Conservation (phyloP, 2,329 filamentous ascomycete genomes). For the Lachnellula cervina region DNA sequence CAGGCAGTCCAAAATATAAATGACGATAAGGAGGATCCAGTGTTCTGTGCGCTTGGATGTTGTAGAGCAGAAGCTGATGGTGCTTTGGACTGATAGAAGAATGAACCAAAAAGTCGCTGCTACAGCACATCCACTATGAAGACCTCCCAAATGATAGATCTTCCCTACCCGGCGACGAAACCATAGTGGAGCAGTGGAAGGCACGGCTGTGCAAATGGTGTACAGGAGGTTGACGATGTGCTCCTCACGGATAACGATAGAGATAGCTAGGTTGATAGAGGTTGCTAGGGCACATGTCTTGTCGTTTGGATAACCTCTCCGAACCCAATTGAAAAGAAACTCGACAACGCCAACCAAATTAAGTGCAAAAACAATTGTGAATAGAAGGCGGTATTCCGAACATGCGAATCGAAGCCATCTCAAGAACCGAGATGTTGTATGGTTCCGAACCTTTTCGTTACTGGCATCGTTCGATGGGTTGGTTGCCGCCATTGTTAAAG, state of each 20-base stretch:
- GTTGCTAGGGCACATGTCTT: background rate
- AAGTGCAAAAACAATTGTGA: too few species aligned
- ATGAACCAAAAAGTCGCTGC: conserved; percentile 44
- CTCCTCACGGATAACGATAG: conserved; percentile 50
- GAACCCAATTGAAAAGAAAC: too few species aligned
- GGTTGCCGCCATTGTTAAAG: too few species aligned
- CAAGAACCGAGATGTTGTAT: too few species aligned
- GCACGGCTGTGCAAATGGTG: conserved; percentile 41
- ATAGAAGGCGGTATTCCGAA: too few species aligned
- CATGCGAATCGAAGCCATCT: too few species aligned
- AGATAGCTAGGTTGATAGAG: conserved; percentile 32
- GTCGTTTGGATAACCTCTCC: too few species aligned
- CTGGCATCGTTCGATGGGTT: too few species aligned
- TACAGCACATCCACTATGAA: conserved; percentile 47
- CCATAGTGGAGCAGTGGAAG: conserved; percentile 41
- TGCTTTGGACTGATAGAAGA: conserved; percentile 33
- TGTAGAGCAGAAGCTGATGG: conserved; percentile 20
- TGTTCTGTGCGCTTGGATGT: background rate
- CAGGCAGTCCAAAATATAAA: conserved; percentile 53
- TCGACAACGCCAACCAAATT: too few species aligned
- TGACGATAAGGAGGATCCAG: conserved; percentile 40
- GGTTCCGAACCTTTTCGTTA: too few species aligned
- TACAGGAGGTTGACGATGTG: conserved; percentile 48
- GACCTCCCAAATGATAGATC: conserved; percentile 49
- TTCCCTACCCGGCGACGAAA: conserved; percentile 44